Percentiles rank a stretch among this genome's conserved stretches.
Evolutionary conservation across 306 rosid genomes (phyloP).

Genomic region (Quercus glauca): DNA sequence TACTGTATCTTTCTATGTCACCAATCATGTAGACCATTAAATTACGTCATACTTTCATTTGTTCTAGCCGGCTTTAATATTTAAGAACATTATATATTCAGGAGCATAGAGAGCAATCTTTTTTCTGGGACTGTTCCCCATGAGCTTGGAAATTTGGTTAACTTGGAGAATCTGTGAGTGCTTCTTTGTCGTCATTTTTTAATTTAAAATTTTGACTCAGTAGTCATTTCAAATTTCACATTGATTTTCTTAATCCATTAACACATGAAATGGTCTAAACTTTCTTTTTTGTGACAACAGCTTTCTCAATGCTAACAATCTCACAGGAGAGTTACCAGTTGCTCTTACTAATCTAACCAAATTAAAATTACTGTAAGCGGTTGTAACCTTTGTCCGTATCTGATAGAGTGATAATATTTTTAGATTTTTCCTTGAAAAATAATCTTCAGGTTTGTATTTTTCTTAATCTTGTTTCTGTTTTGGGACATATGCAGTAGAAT

Average conservation of each 20-base stretch:
- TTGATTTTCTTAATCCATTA: not conserved
- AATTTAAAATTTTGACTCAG: too few species aligned
- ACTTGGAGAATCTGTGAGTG: constrained; percentile 21
- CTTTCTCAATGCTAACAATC: constrained; percentile 15
- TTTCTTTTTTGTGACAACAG: constrained; percentile 9
- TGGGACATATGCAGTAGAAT: constrained; percentile 11
- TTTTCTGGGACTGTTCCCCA: not conserved
- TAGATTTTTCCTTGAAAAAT: not conserved
- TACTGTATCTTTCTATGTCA: not conserved
- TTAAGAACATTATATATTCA: not conserved
- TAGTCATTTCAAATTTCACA: too few species aligned
- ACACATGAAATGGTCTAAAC: not conserved
- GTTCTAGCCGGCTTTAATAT: not conserved
- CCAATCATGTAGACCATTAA: too few species aligned
- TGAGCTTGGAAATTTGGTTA: constrained; percentile 7
- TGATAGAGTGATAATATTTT: not conserved
- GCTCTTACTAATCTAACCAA: constrained; percentile 7
- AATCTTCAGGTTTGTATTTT: not conserved
- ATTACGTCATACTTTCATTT: not conserved
- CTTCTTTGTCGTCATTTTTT: not conserved
- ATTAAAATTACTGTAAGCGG: constrained; percentile 12
- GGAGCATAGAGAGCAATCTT: constrained; percentile 16
- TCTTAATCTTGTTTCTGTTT: not conserved
- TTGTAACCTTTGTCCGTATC: not conserved
- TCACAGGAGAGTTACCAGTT: constrained; percentile 22